Evolutionary conservation across 805 yeast genomes (phyloP), one percentile per base, ranked within the genome.

Genomic region (Saturnispora gosingensis): DNA sequence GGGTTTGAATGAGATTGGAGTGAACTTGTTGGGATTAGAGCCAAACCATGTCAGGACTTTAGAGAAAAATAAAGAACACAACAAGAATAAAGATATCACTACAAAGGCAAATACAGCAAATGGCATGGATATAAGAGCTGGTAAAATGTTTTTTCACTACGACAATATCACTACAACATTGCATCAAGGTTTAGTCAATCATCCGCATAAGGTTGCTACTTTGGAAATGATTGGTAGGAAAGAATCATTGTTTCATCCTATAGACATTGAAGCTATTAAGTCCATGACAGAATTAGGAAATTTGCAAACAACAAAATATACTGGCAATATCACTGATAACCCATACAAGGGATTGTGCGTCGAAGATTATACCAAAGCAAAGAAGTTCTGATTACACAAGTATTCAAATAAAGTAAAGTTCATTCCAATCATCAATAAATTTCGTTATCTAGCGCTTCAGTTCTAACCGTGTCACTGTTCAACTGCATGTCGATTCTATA

Each of bases 281-380:
- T 5, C 8, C 5, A 47, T 46, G 10, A 55, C 54, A 13, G 55
- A 59, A 22, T 45, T 61, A n/a, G 30, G 48, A 5, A 53, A 46
- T 13, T 54, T 55, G 56, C 18, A 38, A 18, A 18, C 15, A 4
- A 5, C 7, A 11, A 38, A 38, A 16, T 38, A 38, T 5, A 11
- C 4, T 18, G 24, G 24, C 24, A 5, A 20, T 9, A 16, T 18
- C 13, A 16, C 11, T 11, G 51, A 49, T 6, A 44, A 48, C 28
- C 54, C 56, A 20, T 62, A 60, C 38, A 54, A 53, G 27, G 66
- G 62, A 3, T 52, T 62, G 25, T 49, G 56, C 32, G 30, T 35
- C 9, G 48, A 49, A 3, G 66, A 62, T 53, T 61, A 56, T 40
- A 56, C 57, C 18, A 49, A 50, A 5, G 49, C 52, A 5, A 51